A percentile compares a stretch with the other conserved stretches of the same genome.
These are phyloP conservation scores for Aspergillus indologenus DNA, from an alignment of 495 filamentous ascomycete species.

Conservation along the genomic window DNA sequence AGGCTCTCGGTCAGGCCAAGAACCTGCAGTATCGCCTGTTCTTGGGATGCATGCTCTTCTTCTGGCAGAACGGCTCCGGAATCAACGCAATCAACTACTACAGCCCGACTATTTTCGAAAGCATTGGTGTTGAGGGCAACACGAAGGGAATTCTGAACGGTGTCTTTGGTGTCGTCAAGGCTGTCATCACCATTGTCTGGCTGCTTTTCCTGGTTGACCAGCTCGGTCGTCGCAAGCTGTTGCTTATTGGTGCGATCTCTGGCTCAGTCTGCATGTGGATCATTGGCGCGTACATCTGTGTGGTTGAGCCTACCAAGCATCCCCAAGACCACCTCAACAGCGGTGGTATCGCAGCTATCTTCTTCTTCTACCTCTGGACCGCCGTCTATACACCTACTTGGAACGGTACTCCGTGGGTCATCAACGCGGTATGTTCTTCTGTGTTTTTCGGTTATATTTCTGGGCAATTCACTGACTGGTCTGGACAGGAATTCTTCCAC, in stretches of 20 bases:
- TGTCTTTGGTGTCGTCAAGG: slow-evolving; percentile 52
- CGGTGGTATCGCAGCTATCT: slow-evolving; percentile 63
- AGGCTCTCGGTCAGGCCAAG: slow-evolving; percentile 42
- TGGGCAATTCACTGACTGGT: neutral
- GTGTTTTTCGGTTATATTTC: neutral
- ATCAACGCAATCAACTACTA: slow-evolving; percentile 72
- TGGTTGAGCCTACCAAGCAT: slow-evolving; percentile 50
- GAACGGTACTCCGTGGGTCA: slow-evolving; percentile 67
- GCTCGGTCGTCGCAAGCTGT: slow-evolving; percentile 62
- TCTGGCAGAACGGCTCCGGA: slow-evolving; percentile 64
- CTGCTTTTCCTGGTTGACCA: slow-evolving; percentile 68
- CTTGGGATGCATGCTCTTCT: slow-evolving; percentile 63
- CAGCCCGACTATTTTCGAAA: slow-evolving; percentile 55
- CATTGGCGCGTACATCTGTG: slow-evolving; percentile 65
- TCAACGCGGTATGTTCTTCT: slow-evolving; percentile 45
- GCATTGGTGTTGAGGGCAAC: slow-evolving; percentile 49
- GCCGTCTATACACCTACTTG: slow-evolving; percentile 70
- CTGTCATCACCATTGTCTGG: slow-evolving; percentile 58
- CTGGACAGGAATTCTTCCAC: slow-evolving; percentile 52
- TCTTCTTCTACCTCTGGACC: slow-evolving; percentile 79
- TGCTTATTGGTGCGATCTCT: slow-evolving; percentile 67
- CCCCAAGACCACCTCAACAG: slow-evolving; percentile 39
- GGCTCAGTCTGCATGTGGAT: slow-evolving; percentile 71
- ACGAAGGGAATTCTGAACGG: slow-evolving; percentile 45
- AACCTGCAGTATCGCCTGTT: slow-evolving; percentile 62